Evolutionary conservation across 2,329 filamentous ascomycete species (phyloP), one percentile per base, ranked within the genome.

Genomic region (Hysterium pulicare): DNA sequence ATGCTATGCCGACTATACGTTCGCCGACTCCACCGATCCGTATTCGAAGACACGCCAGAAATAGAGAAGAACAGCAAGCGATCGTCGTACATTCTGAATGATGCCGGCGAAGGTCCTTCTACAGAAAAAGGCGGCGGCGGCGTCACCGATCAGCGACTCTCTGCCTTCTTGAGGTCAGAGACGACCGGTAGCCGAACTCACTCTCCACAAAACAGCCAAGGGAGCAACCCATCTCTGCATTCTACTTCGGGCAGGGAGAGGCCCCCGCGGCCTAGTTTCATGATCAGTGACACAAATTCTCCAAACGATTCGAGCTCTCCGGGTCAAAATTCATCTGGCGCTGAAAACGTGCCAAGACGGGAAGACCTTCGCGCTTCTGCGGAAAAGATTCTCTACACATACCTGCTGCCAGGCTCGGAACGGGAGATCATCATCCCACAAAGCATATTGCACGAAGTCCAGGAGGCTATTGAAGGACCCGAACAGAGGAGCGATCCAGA

Each of bases 301-400:
- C 61, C 61, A 2, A 48, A 51, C 20, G 62, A 66, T 43, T 64
- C 63, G 6, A 87, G 83, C 61, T 95, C 90, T 23, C 63, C 65
- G 15, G 61, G 61, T 23, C 62, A 66, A 33, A 50, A 61, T 30
- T 67, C 62, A 1, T 63, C 62, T 4, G 35, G 35, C 6, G 38
- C 28, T 10, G 62, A 64, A 30, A 57, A 56, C 11, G 57, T 60
- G 34, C 62, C 56, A 11, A 54, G 54, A 17, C 55, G 93, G 50
- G 82, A 89, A 49, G 93, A 98, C 60, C 90, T 98, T 54, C 82
- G 90, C 44, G 86, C 90, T 8, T 95, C 89, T 3, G 94, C 94
- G 0, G 93, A 97, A 72, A 96, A 95, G 77, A 96, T 98, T 38
- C 78, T 98, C n/a, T 98, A 96, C 71, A 97, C 91, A 1, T 98